Conservation (phyloP, 257 asterid species). For the Nicotiana undulata region DNA sequence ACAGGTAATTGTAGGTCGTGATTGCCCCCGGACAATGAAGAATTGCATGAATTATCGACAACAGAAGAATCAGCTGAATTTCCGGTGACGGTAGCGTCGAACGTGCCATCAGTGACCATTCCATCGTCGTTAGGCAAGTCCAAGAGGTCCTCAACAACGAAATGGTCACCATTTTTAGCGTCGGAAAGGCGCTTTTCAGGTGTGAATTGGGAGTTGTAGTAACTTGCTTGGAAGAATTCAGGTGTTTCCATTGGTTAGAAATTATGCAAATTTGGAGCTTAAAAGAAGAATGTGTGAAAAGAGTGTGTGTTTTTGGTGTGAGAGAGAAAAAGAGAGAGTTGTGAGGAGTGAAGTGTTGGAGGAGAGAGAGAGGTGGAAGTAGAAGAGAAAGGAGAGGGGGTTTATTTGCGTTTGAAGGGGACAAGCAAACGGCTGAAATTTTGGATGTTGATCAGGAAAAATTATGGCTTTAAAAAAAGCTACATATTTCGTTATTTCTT, state of each 20-base stretch:
- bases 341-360: slow-evolving; percentile 19
- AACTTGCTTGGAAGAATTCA: slow-evolving; percentile 36
- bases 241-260: slow-evolving; percentile 45
- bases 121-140: slow-evolving; percentile 64
- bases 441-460: slow-evolving; percentile 61
- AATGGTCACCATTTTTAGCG: slow-evolving; percentile 41
- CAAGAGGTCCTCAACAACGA: slow-evolving; percentile 70
- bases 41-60: slow-evolving; percentile 47
- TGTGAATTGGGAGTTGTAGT: slow-evolving; percentile 30
- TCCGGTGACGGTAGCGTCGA: slow-evolving; percentile 19
- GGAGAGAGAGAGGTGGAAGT: slow-evolving; percentile 9
- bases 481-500: slow-evolving; percentile 22
- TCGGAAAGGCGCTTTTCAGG: slow-evolving; percentile 35
- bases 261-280: neutral
- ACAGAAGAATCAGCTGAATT: slow-evolving; percentile 35
- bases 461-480: slow-evolving; percentile 46
- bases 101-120: slow-evolving; percentile 15
- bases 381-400: slow-evolving; percentile 27
- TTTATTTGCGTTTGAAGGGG: slow-evolving; percentile 68
- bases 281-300: neutral
- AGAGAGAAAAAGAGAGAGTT: slow-evolving; percentile 13
- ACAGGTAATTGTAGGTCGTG: slow-evolving; percentile 24
- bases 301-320: slow-evolving; percentile 16
- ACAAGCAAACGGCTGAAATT: slow-evolving; percentile 32
- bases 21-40: slow-evolving; percentile 28